phyloP scores from a whole-genome alignment of 108 stramenopile genomes.

The Nitzschia sp. region DNA sequence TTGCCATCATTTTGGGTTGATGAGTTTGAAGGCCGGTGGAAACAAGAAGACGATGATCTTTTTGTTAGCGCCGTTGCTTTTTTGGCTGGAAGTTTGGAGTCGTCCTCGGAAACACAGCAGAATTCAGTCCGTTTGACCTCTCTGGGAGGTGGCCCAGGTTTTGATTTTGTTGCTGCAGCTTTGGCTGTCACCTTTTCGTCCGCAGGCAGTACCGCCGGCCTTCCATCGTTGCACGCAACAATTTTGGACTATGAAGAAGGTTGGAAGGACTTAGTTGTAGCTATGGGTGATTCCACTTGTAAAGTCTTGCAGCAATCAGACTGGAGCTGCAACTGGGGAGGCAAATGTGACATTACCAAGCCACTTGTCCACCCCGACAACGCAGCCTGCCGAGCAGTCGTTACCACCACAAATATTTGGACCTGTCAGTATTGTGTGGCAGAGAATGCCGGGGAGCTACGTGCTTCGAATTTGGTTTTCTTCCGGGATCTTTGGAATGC shows the following conservation, averaged over 20 bases:
- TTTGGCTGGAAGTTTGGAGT: neutral
- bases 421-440: conserved; percentile 68
- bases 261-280: conserved; percentile 51
- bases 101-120: neutral
- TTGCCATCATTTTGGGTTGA: neutral
- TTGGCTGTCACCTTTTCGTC: conserved; percentile 40
- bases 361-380: conserved; percentile 44
- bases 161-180: conserved; percentile 53
- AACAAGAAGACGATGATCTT: neutral
- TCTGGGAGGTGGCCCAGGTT: conserved; percentile 73
- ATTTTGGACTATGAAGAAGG: conserved; percentile 70
- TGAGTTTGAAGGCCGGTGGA: neutral
- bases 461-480: conserved; percentile 49
- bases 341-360: conserved; percentile 64
- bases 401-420: conserved; percentile 42
- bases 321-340: conserved; percentile 47
- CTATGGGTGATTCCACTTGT: conserved; percentile 42
- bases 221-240: conserved; percentile 26
- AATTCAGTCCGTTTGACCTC: conserved; percentile 19
- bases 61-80: neutral
- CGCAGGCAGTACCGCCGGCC: neutral
- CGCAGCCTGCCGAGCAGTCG: conserved; percentile 6
- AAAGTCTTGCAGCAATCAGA: conserved; percentile 7
- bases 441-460: conserved; percentile 51
- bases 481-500: conserved; percentile 53